Percentiles rank a stretch among this genome's conserved stretches.
Evolutionary conservation across 2,329 filamentous ascomycete genomes (phyloP).

Genomic region (Aspergillus sp.): DNA sequence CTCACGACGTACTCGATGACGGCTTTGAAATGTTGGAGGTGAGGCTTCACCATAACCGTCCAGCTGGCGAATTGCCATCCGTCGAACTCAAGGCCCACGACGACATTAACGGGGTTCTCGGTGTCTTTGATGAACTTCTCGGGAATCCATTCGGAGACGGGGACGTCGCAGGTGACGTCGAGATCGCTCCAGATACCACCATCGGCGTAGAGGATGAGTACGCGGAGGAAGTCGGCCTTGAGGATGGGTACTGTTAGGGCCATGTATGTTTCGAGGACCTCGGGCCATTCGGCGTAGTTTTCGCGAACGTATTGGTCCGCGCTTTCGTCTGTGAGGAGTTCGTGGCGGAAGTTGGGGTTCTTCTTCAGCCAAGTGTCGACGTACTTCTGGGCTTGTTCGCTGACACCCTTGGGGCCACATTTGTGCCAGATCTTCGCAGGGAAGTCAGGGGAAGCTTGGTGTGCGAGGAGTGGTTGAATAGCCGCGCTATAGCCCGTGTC

Average conservation of each 20-base stretch:
- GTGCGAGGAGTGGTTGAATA: background rate
- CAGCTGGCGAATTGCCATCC: slow-evolving; percentile 16
- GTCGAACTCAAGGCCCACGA: slow-evolving; percentile 22
- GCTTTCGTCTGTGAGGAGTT: slow-evolving; percentile 32
- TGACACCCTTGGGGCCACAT: slow-evolving; percentile 13
- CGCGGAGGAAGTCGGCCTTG: slow-evolving; percentile 44
- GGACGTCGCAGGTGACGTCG: slow-evolving; percentile 35
- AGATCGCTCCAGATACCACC: slow-evolving; percentile 46
- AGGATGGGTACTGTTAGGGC: slow-evolving; percentile 34
- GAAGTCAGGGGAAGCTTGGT: slow-evolving; percentile 2
- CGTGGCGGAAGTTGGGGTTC: slow-evolving; percentile 31
- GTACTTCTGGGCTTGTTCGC: background rate
- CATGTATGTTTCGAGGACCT: slow-evolving; percentile 37
- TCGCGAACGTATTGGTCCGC: slow-evolving; percentile 33
- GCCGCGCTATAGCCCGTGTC: background rate
- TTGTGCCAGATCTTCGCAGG: slow-evolving; percentile 17
- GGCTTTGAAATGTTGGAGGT: slow-evolving; percentile 10
- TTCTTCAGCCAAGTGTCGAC: slow-evolving; percentile 24
- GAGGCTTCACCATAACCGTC: slow-evolving; percentile 14
- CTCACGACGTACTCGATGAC: slow-evolving; percentile 14
- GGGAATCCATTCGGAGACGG: slow-evolving; percentile 42
- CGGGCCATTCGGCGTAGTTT: slow-evolving; percentile 34
- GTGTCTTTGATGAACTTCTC: slow-evolving; percentile 18
- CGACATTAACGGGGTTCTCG: slow-evolving; percentile 15
- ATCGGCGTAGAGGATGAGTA: slow-evolving; percentile 40